These are phyloP conservation scores for Sugiyamaella chiloensis DNA, from an alignment of 805 yeast genomes.

Conservation along the genomic window DNA sequence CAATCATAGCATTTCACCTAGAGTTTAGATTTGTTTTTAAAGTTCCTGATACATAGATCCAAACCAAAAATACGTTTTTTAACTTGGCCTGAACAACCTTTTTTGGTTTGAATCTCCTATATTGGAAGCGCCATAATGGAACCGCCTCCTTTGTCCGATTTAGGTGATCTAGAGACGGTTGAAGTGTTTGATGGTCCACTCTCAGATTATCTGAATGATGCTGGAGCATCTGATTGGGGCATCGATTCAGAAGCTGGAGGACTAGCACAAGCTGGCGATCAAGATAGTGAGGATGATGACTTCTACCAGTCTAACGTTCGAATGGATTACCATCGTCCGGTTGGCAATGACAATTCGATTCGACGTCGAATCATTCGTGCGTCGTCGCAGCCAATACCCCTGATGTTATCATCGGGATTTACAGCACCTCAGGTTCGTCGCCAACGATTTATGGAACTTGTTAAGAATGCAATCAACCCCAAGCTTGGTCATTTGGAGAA, in stretches of 20 bases:
- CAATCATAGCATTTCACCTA: not conserved
- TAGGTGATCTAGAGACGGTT: not conserved
- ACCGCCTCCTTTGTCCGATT: not conserved
- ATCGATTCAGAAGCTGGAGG: constrained; percentile 23
- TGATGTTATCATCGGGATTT: constrained; percentile 12
- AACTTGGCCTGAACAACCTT: too few relatives aligned
- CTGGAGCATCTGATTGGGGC: constrained; percentile 35
- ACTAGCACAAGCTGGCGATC: not conserved
- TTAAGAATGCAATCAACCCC: constrained; percentile 28
- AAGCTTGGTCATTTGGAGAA: constrained; percentile 30
- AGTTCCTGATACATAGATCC: too few relatives aligned
- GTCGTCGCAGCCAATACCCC: constrained; percentile 15
- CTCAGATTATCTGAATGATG: constrained; percentile 26
- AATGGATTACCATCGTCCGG: not conserved
- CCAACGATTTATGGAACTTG: constrained; percentile 25
- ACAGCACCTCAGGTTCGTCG: constrained; percentile 16
- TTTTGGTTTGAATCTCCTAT: too few relatives aligned
- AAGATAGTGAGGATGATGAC: constrained; percentile 1
- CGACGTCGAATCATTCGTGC: constrained; percentile 3
- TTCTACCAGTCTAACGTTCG: constrained; percentile 2
- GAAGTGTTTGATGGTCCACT: constrained; percentile 32
- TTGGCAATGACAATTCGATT: not conserved
- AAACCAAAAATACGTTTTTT: too few relatives aligned
- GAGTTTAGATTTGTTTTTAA: not conserved
- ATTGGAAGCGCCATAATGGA: too few relatives aligned